phyloP scores from a whole-genome alignment of 495 filamentous ascomycete genomes.

The Tuber magnatum region DNA sequence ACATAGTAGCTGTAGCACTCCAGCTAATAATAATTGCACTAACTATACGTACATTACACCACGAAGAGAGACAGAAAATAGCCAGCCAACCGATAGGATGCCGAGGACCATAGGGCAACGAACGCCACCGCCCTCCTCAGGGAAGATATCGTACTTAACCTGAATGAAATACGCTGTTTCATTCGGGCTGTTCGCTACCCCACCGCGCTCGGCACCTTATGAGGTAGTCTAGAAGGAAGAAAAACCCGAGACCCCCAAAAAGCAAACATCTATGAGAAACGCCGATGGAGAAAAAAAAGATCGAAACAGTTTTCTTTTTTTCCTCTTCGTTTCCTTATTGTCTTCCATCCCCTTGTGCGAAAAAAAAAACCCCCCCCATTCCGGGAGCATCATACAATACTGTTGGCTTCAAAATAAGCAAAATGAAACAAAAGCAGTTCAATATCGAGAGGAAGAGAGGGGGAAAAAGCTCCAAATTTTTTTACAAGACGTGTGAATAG shows the following conservation, averaged over 20 bases:
- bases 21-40: background rate
- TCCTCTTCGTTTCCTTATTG: background rate
- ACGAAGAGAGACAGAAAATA: background rate
- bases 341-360: background rate
- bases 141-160: background rate
- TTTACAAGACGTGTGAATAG: background rate
- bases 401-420: background rate
- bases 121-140: background rate
- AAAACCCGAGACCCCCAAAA: background rate
- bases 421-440: background rate
- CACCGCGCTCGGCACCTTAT: background rate
- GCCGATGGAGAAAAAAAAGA: background rate
- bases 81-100: background rate
- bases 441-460: background rate
- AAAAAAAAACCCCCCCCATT: background rate
- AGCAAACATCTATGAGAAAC: background rate
- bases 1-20: background rate
- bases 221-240: background rate
- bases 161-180: background rate
- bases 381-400: constrained; percentile 3
- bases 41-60: background rate
- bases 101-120: background rate
- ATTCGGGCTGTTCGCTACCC: background rate
- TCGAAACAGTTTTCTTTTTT: background rate
- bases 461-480: background rate